Evolutionary conservation across 2,329 filamentous ascomycete species (phyloP).

Genomic region (Rhynchosporium secalis): DNA sequence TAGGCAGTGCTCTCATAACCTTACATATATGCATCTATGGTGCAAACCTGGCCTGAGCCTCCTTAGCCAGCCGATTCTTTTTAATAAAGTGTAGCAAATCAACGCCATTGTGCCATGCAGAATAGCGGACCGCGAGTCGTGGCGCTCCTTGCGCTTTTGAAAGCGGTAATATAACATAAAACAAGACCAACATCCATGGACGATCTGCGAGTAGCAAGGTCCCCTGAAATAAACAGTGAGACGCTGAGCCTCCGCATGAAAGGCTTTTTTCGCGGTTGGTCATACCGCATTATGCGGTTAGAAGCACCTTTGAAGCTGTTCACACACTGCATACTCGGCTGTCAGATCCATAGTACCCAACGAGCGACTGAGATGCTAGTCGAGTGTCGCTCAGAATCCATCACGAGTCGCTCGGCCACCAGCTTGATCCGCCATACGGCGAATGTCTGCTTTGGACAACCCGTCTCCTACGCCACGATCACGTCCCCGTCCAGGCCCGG

Average conservation of each 20-base stretch:
- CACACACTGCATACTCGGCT: neutral
- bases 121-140: neutral
- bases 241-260: neutral
- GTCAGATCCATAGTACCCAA: neutral
- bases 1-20: neutral
- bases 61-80: slow-evolving; percentile 2
- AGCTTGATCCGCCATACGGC: slow-evolving; percentile 5
- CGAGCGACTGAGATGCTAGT: neutral
- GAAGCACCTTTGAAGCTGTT: too few relatives aligned
- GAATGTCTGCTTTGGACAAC: neutral
- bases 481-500: neutral
- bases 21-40: neutral
- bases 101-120: slow-evolving; percentile 1
- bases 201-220: neutral
- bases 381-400: neutral
- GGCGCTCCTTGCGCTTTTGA: neutral
- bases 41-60: neutral
- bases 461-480: neutral
- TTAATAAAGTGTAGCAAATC: neutral
- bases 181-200: neutral
- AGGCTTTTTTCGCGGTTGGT: neutral
- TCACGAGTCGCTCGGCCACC: neutral
- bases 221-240: neutral
- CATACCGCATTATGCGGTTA: too few relatives aligned
- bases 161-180: neutral